phyloP scores from a whole-genome alignment of 257 asterid species.

The Petrea volubilis region DNA sequence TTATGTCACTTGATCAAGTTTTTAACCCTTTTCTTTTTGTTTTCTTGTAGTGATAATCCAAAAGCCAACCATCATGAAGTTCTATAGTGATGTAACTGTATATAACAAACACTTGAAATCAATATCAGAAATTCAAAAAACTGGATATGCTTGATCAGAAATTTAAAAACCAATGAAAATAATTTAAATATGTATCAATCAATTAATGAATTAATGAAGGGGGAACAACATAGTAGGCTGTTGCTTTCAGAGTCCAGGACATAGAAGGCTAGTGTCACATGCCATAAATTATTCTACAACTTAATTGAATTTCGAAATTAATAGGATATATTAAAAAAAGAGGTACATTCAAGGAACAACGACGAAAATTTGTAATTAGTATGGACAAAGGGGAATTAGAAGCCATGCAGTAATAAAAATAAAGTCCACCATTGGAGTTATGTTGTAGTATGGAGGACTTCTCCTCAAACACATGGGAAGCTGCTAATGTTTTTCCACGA shows the following conservation, averaged over 20 bases:
- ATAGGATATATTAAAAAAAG: no score
- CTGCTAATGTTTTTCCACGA: constrained; percentile 12
- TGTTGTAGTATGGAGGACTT: constrained; percentile 21
- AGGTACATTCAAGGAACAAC: no score
- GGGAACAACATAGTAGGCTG: constrained; percentile 26
- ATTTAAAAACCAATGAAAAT: not conserved
- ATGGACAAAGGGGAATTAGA: constrained; percentile 6
- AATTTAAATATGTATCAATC: not conserved
- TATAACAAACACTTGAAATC: no score
- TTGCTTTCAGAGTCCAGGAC: constrained; percentile 24
- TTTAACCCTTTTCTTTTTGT: no score
- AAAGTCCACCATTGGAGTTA: not conserved
- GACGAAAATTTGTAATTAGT: no score
- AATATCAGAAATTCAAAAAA: no score
- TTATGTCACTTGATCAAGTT: no score
- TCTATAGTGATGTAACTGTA: no score
- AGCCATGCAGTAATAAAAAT: constrained; percentile 27
- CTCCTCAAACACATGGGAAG: constrained; percentile 36
- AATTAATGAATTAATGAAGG: constrained; percentile 11
- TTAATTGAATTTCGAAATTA: no score
- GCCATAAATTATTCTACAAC: not conserved
- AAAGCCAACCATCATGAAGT: no score
- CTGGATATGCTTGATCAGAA: no score
- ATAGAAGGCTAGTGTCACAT: constrained; percentile 8
- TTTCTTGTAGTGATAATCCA: no score